phyloP scores from a whole-genome alignment of 176 grass and related monocot genomes.

The Aechmea fasciata region DNA sequence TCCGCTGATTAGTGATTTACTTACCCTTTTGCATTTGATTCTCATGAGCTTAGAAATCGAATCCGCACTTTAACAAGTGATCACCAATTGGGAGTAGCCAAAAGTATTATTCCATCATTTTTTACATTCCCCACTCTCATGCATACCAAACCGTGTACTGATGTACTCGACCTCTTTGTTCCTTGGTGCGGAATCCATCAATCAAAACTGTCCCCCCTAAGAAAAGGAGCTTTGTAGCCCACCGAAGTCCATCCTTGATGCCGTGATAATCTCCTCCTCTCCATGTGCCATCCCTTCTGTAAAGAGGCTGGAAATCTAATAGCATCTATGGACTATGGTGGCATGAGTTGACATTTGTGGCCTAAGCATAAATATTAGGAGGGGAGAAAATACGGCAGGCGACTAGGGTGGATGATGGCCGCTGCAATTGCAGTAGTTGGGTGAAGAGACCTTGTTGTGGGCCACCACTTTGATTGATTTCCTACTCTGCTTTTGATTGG shows the following conservation, averaged over 20 bases:
- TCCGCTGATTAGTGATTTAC: no score
- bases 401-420: constrained; percentile 21
- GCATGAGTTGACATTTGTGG: constrained; percentile 58
- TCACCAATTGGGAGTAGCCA: no score
- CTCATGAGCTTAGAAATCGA: no score
- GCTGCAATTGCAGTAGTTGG: constrained; percentile 19
- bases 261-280: constrained; percentile 39
- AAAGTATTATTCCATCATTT: no score
- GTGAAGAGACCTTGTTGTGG: constrained; percentile 1
- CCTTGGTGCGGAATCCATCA: constrained; percentile 78
- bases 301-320: constrained; percentile 34
- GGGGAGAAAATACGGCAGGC: constrained; percentile 12
- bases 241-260: constrained; percentile 23
- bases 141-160: constrained; percentile 24
- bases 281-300: constrained; percentile 77
- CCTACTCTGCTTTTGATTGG: constrained; percentile 2
- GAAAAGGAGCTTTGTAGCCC: constrained; percentile 18
- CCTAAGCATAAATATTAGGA: constrained; percentile 27
- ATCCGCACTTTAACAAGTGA: no score
- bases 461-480: constrained; percentile 25
- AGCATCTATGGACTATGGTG: constrained; percentile 26
- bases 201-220: constrained; percentile 12
- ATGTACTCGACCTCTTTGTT: constrained; percentile 31
- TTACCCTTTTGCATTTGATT: no score
- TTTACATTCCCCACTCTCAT: neutral